A percentile compares a stretch with the other conserved stretches of the same genome.
Evolutionary conservation across 495 filamentous ascomycete genomes (phyloP).

Genomic region (Aspergillus baeticus): DNA sequence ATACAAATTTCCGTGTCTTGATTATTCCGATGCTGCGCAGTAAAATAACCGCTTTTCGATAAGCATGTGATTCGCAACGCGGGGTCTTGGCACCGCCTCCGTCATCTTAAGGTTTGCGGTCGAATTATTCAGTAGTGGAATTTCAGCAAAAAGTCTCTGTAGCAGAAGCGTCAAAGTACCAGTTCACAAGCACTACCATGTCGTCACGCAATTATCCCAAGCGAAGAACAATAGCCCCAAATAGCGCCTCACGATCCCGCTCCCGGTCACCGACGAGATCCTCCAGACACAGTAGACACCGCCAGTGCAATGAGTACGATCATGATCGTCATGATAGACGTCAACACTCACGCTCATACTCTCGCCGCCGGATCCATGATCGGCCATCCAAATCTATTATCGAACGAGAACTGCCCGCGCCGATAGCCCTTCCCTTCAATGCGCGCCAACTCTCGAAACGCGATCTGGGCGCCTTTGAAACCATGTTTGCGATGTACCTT

Average conservation of each 20-base stretch:
- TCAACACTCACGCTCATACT: constrained; percentile 15
- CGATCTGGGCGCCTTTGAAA: constrained; percentile 60
- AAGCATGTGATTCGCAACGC: neutral
- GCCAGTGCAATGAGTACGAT: constrained; percentile 21
- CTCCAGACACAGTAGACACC: constrained; percentile 16
- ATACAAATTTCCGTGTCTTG: neutral
- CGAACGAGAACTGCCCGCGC: constrained; percentile 17
- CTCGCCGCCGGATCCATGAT: constrained; percentile 29
- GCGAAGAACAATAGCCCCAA: neutral
- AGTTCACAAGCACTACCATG: neutral
- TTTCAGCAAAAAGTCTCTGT: too few relatives aligned
- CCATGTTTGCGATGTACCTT: constrained; percentile 82
- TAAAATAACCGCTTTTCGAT: constrained; percentile 6
- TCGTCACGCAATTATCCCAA: constrained; percentile 3
- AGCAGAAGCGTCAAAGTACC: too few relatives aligned
- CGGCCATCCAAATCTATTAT: constrained; percentile 18
- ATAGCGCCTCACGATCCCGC: constrained; percentile 18
- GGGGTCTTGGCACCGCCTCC: constrained; percentile 4
- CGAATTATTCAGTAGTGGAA: neutral
- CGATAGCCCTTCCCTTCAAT: constrained; percentile 60
- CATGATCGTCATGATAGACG: constrained; percentile 21
- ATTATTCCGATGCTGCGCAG: too few relatives aligned
- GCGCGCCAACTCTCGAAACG: constrained; percentile 62
- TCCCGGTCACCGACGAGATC: constrained; percentile 25
- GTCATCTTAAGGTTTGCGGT: neutral